Evolutionary conservation across 495 filamentous ascomycete species (phyloP), one percentile per base, ranked within the genome.

Genomic region (Xeromyces bisporus): DNA sequence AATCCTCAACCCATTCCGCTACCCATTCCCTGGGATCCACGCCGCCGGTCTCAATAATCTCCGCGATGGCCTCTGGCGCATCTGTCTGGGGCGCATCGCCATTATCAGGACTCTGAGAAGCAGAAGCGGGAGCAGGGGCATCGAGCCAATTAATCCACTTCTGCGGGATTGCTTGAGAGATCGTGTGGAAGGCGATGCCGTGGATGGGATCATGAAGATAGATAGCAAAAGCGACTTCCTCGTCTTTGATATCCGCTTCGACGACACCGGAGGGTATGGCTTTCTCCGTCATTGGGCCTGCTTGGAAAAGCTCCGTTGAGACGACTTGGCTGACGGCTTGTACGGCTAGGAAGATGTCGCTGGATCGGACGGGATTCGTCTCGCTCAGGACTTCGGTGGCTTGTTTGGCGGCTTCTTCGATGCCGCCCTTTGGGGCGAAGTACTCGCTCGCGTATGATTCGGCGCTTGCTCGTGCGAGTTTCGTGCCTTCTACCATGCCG

Each of bases 21-120:
- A 92, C 80, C 89, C 89, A 97, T 53, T 96, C 89, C 24, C 89
- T 65, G 0, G 89, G 89, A 50, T 97, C 89, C 2, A 94, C 79
- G 20, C 86, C 89, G 11, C 91, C 91, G 29, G 58, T 67, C 44
- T 86, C 74, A 34, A 96, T 69, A 38, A 96, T 91, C 50, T 89
- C 79, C 1, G 66, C 65, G 40, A 97, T 96, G 47, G 81, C 80
- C 14, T 78, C 76, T 2, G 87, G 89, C 6, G 89, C 57, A 13
- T 54, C 48, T 28, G 51, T 57, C 18, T 42, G 53, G 12, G 61
- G 48, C 31, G 50, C 34, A n/a, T 52, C 38, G 37, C 43, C 42
- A 15, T 52, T 43, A 9, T 57, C 51, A 15, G 37, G 39, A 1
- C 47, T 52, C 9, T 45, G 36, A n/a, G 53, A 52, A 17, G 64